These are phyloP conservation scores for Balakata baccata DNA, from an alignment of 345 rosid species.

Conservation along the genomic window DNA sequence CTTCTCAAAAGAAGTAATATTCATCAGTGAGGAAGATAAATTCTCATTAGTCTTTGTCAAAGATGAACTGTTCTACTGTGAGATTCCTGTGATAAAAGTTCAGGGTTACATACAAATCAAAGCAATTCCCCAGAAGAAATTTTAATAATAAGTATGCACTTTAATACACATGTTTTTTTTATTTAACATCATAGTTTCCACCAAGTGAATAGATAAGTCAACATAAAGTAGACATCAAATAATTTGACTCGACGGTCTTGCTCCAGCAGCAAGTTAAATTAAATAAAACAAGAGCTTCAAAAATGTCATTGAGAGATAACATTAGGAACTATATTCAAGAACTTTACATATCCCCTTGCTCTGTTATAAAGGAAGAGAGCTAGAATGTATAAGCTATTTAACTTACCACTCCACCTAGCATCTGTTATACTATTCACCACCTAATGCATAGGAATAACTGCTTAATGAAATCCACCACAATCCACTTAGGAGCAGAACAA, in stretches of 20 bases:
- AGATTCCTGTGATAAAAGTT: conserved; percentile 56
- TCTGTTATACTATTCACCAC: neutral
- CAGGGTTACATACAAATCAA: neutral
- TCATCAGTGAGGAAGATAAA: conserved; percentile 74
- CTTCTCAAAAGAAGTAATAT: conserved; percentile 69
- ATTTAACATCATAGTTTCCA: neutral
- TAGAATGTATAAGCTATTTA: neutral
- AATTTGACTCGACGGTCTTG: neutral
- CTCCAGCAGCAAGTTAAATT: neutral
- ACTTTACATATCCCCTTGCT: neutral
- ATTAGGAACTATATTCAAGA: neutral
- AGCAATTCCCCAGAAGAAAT: neutral
- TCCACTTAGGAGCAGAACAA: neutral
- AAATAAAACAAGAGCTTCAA: neutral
- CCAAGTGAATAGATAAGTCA: neutral
- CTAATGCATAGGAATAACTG: neutral
- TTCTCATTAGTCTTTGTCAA: conserved; percentile 75
- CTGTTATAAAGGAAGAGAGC: neutral
- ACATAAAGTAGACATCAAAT: neutral
- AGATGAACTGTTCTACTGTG: conserved; percentile 58
- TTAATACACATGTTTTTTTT: neutral
- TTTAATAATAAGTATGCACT: neutral
- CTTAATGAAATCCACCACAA: neutral
- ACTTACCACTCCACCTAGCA: neutral
- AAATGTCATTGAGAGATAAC: neutral